Base-by-base conservation (phyloP, 2,329 filamentous ascomycete genomes). In the Colletotrichum cereale region DNA sequence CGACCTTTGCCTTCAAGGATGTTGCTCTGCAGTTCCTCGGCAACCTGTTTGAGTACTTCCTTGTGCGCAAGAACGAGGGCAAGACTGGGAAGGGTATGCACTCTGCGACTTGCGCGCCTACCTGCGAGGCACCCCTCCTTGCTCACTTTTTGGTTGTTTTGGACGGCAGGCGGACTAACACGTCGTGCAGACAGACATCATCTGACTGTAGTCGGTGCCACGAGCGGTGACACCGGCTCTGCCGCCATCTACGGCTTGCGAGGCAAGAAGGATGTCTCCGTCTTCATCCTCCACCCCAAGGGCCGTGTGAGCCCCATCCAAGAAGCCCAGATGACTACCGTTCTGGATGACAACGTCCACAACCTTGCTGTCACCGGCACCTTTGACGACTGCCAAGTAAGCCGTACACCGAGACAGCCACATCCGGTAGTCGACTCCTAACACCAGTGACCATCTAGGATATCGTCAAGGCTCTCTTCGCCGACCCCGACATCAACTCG, bases 241-340 rank as follows among this genome's bases (percentile, higher is more conserved):
- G 96, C 96, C 14, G 96, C 96, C 75, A 98, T 99, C 76, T 98
- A 98, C 79, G 96, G 96, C 67, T 87, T 99, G 66, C 87, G 95
- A 62, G 95, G 95, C 66, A 98, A 98, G 90, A 95, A 97, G 84
- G 96, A 99, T 86, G 93, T 98, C 21, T 97, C 94, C 0, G 93
- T 98, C 64, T 96, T 97, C 84, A 98, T 99, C 79, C 88, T 98
- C 77, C 92, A 96, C 81, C 96, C 96, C 34, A 93, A 96, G 82
- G 96, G 95, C 73, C 93, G 94, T 75, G 92, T 98, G 73, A 95
- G 92, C 80, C 93, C 95, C 18, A 93, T 98, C 68, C 96, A 98
- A 82, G 94, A 98, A 82, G 93, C 93, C 5, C 96, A 98, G 84
- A 98, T 98, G 96, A 98, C 95, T 0, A 98, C 96, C 0, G 93